Evolutionary conservation across 352 stramenopile species (phyloP).

Genomic region (Globisporangium acanthophoron): DNA sequence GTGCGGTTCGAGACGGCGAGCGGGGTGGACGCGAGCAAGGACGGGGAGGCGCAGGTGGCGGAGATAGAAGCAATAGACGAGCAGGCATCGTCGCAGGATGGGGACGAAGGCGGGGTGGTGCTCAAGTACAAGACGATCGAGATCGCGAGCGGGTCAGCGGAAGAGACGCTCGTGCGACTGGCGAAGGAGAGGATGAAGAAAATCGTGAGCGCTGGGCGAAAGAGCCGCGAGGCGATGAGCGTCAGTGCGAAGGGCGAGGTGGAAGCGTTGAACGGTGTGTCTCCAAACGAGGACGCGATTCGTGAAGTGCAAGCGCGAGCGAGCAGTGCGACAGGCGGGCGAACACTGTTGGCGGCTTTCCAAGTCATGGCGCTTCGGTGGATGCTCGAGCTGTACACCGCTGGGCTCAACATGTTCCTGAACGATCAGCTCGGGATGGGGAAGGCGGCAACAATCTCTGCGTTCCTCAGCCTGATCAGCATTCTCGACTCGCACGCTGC

Average conservation of each 20-base stretch:
- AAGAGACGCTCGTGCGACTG: conserved; percentile 7
- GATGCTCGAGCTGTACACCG: conserved; percentile 72
- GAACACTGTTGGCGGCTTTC: conserved; percentile 60
- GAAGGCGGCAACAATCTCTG: conserved; percentile 70
- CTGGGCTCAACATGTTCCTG: conserved; percentile 63
- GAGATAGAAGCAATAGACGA: conserved; percentile 13
- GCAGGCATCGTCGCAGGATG: neutral
- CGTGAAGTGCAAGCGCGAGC: conserved; percentile 11
- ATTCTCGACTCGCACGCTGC: conserved; percentile 17
- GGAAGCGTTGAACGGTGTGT: neutral
- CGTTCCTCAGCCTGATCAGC: conserved; percentile 61
- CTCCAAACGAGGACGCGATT: conserved; percentile 7
- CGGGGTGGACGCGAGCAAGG: conserved; percentile 1
- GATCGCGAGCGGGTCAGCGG: conserved; percentile 10
- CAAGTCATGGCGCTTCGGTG: conserved; percentile 73
- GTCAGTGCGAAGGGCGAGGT: conserved; percentile 1
- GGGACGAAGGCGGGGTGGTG: conserved; percentile 11
- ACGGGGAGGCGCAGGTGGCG: neutral
- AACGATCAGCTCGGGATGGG: conserved; percentile 87
- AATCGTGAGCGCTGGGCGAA: conserved; percentile 39
- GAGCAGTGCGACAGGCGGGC: conserved; percentile 14
- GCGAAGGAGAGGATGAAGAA: conserved; percentile 26
- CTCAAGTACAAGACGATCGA: conserved; percentile 43
- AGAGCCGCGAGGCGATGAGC: conserved; percentile 38
- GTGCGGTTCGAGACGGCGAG: conserved; percentile 47